These are phyloP conservation scores for Acaromyces ingoldii DNA, from an alignment of 1,284 basidiomycete genomes.

Conservation along the genomic window DNA sequence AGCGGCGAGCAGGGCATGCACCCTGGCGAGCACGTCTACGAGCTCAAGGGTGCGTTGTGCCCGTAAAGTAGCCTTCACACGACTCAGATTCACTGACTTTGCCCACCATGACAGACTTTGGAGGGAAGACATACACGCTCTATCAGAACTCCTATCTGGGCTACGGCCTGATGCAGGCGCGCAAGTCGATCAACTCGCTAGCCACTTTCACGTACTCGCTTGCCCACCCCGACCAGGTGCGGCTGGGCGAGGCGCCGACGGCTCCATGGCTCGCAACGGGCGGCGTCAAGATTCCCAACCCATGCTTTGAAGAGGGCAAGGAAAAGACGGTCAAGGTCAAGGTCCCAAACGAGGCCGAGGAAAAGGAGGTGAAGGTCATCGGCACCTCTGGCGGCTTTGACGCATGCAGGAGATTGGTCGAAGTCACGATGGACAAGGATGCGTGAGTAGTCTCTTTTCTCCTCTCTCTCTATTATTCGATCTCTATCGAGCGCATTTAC, in stretches of 20 bases:
- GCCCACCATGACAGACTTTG: slow-evolving; percentile 26
- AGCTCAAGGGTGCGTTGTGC: slow-evolving; percentile 56
- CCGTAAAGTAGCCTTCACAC: background rate
- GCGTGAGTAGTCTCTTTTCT: slow-evolving; percentile 62
- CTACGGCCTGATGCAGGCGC: slow-evolving; percentile 88
- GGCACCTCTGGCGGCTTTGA: slow-evolving; percentile 68
- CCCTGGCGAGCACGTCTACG: slow-evolving; percentile 91
- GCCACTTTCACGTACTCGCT: slow-evolving; percentile 74
- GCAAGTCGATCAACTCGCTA: slow-evolving; percentile 77
- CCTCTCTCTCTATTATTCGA: background rate
- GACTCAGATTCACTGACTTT: background rate
- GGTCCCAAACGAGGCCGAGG: slow-evolving; percentile 55
- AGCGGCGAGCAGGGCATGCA: slow-evolving; percentile 57
- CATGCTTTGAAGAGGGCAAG: slow-evolving; percentile 72
- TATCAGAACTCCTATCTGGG: slow-evolving; percentile 61
- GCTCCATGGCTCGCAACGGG: slow-evolving; percentile 30
- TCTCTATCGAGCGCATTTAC: background rate
- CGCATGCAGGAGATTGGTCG: slow-evolving; percentile 75
- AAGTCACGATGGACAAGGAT: slow-evolving; percentile 93
- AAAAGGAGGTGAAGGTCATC: slow-evolving; percentile 35
- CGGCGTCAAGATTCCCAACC: slow-evolving; percentile 60
- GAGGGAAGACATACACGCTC: slow-evolving; percentile 34
- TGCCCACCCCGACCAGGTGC: slow-evolving; percentile 49
- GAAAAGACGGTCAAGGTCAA: slow-evolving; percentile 66
- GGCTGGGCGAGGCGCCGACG: slow-evolving; percentile 17